Conservation (phyloP, 345 rosid genomes). For the Eucalyptus curtisii region DNA sequence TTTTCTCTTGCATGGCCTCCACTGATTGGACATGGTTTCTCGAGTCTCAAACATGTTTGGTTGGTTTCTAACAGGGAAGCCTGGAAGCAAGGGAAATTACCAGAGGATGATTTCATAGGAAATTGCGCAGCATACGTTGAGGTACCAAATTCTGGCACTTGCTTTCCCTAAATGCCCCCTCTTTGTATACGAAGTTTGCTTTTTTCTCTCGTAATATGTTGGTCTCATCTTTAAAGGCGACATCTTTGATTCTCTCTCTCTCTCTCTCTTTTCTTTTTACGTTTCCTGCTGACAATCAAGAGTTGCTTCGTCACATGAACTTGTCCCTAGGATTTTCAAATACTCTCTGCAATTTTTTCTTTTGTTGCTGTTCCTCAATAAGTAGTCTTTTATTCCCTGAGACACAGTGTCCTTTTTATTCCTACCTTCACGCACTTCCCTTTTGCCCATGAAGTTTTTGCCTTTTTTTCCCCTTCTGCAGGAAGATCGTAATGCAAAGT, state of each 20-base stretch:
- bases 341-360: not conserved
- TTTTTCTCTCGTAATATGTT: not conserved
- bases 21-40: slow-evolving; percentile 29
- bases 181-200: not conserved
- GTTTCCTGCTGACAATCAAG: not conserved
- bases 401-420: slow-evolving; percentile 30
- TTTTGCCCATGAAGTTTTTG: not conserved
- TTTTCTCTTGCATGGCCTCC: slow-evolving; percentile 30
- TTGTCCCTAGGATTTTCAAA: not conserved
- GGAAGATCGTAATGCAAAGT: slow-evolving; percentile 61
- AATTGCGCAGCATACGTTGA: slow-evolving; percentile 41
- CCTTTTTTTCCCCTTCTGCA: slow-evolving; percentile 3
- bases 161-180: not conserved
- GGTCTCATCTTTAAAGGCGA: not conserved
- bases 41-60: not conserved
- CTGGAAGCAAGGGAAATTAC: slow-evolving; percentile 61
- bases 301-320: not conserved
- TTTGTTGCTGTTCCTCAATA: not conserved
- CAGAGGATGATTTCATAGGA: slow-evolving; percentile 41
- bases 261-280: not conserved
- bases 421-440: slow-evolving; percentile 8
- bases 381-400: slow-evolving; percentile 13
- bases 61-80: slow-evolving; percentile 62
- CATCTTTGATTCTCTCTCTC: not conserved
- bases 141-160: slow-evolving; percentile 29